phyloP scores from a whole-genome alignment of 2,329 filamentous ascomycete genomes.

The Metarhizium robertsii region DNA sequence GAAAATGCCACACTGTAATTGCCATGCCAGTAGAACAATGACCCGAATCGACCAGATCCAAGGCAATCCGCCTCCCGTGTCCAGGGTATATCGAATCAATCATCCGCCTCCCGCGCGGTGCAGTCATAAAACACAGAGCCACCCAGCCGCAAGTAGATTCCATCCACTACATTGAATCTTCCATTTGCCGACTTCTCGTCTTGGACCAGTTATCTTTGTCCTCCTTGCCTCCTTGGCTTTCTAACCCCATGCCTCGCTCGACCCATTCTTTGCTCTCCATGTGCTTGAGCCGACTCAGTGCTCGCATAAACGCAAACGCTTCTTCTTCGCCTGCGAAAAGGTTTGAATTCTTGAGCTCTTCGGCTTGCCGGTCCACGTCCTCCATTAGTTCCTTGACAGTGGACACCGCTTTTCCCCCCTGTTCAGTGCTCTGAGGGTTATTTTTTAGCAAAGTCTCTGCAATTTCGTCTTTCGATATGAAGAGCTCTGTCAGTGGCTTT shows the following conservation, averaged over 20 bases:
- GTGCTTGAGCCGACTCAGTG: slow-evolving; percentile 72
- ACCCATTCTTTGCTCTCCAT: slow-evolving; percentile 97
- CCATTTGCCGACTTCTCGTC: slow-evolving; percentile 57
- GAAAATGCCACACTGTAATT: not conserved
- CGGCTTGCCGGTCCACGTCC: slow-evolving; percentile 76
- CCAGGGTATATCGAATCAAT: not conserved
- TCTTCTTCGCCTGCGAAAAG: slow-evolving; percentile 95
- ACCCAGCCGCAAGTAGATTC: not conserved
- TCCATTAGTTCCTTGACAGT: slow-evolving; percentile 67
- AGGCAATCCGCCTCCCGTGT: not conserved
- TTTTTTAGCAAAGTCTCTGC: slow-evolving; percentile 45
- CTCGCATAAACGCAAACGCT: slow-evolving; percentile 88
- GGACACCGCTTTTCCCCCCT: slow-evolving; percentile 1
- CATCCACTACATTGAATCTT: slow-evolving; percentile 50
- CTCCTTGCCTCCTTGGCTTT: slow-evolving; percentile 52
- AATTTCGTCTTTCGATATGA: slow-evolving; percentile 65
- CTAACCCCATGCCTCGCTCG: slow-evolving; percentile 65
- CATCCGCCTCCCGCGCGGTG: not conserved
- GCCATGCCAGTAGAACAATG: not conserved
- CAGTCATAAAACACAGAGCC: not conserved
- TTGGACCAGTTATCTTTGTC: slow-evolving; percentile 58
- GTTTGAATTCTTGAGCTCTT: slow-evolving; percentile 72
- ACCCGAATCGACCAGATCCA: not conserved
- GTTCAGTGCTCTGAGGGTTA: slow-evolving; percentile 25
- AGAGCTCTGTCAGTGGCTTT: slow-evolving; percentile 76